These are phyloP conservation scores for Galeopsis tetrahit DNA, from an alignment of 257 asterid genomes.

Conservation along the genomic window DNA sequence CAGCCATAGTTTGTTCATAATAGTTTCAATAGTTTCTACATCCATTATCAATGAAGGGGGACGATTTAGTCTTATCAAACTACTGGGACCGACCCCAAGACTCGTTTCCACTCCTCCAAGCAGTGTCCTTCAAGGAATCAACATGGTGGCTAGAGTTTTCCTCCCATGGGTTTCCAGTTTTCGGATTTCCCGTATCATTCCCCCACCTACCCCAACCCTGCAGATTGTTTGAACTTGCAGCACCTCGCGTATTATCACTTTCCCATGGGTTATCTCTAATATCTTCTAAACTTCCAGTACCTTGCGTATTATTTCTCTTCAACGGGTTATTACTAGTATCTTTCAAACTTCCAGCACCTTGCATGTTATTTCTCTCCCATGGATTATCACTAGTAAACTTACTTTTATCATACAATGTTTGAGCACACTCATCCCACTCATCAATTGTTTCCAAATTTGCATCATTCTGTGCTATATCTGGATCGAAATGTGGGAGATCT, in stretches of 20 bases:
- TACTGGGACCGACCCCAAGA: conserved; percentile 49
- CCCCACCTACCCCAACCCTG: conserved; percentile 57
- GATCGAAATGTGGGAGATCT: conserved; percentile 62
- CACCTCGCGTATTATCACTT: conserved; percentile 35
- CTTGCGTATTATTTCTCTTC: conserved; percentile 50
- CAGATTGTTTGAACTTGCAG: conserved; percentile 38
- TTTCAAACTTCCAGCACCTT: conserved; percentile 9
- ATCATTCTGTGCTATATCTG: conserved; percentile 48
- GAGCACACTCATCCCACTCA: conserved; percentile 34
- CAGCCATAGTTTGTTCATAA: conserved; percentile 31
- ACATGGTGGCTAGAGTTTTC: conserved; percentile 39
- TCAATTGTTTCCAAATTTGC: conserved; percentile 38
- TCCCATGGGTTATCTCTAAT: conserved; percentile 65
- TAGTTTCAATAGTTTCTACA: conserved; percentile 38
- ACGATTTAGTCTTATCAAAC: conserved; percentile 27
- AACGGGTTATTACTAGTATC: conserved; percentile 53
- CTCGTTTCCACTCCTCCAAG: conserved; percentile 58
- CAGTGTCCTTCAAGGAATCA: conserved; percentile 45
- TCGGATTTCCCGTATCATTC: conserved; percentile 39
- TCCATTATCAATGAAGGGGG: conserved; percentile 29
- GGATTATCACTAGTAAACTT: conserved; percentile 6
- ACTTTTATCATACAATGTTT: background rate
- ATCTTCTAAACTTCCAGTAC: conserved; percentile 12
- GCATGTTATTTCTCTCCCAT: conserved; percentile 18
- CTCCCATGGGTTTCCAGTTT: conserved; percentile 67